These are phyloP conservation scores for Sanguinoderma infundibulare DNA, from an alignment of 1,284 basidiomycete species.

Conservation along the genomic window DNA sequence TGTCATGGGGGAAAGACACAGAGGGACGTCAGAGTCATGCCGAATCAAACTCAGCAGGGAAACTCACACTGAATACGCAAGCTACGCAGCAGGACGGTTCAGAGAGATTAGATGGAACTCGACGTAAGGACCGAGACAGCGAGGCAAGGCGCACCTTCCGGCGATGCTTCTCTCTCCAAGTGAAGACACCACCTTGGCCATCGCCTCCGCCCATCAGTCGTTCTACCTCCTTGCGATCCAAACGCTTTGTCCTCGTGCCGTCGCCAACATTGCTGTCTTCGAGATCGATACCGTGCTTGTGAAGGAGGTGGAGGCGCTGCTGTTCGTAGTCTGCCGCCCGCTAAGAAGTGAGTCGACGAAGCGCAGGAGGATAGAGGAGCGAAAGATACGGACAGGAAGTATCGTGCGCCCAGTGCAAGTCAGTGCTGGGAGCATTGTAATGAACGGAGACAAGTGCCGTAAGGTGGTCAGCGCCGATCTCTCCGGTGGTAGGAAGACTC, in stretches of 20 bases:
- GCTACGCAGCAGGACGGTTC: conserved; percentile 43
- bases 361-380: conserved; percentile 15
- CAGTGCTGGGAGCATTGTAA: conserved; percentile 55
- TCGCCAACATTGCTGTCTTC: conserved; percentile 74
- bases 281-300: conserved; percentile 94
- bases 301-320: conserved; percentile 86
- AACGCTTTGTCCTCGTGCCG: conserved; percentile 69
- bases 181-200: conserved; percentile 82
- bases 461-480: conserved; percentile 9
- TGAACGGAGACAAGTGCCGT: conserved; percentile 10
- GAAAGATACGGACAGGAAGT: conserved; percentile 68
- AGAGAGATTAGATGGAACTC: conserved; percentile 27
- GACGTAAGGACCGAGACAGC: conserved; percentile 12
- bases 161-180: conserved; percentile 93
- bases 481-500: conserved; percentile 11
- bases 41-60: conserved; percentile 18
- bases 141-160: conserved; percentile 63
- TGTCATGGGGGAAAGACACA: conserved; percentile 39
- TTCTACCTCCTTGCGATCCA: conserved; percentile 81
- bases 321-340: conserved; percentile 84
- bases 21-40: conserved; percentile 19
- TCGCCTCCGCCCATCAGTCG: conserved; percentile 79
- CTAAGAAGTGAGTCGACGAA: conserved; percentile 18
- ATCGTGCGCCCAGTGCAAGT: conserved; percentile 92
- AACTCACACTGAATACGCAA: conserved; percentile 93